Base-by-base conservation (phyloP, 192 early-diverging fungal genomes). In the Coemansia sp. region DNA sequence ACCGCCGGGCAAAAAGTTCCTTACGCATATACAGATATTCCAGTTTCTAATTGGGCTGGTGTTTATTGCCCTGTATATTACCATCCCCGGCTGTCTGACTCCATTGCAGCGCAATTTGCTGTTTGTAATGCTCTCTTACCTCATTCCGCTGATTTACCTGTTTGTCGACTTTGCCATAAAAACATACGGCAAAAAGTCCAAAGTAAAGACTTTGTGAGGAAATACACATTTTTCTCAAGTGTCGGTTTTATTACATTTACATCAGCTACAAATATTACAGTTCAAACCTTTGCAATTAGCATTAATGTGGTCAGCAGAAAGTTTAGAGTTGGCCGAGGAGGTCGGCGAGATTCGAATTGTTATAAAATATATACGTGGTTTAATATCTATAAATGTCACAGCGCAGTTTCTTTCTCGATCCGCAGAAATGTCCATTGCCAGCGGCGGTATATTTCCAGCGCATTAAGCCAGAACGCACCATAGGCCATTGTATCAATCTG, bases 401-500 rank as follows among this genome's bases (percentile, higher is more conserved):
- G 20, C 0, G 65, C 78, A 2, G 68, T 65, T 38, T 81, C 79
- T 49, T 76, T 76, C 73, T 99, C 97, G 26, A 97, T 68, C 29
- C 96, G 79, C 69, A 99, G 90, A 57, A 96, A 91, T 0, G 94
- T 89, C 97, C 97, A 99, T 51, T 96, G 82, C 91, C 94, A 98
- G 39, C 96, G 83, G 35, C 95, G 68, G 20, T 88, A 61, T 8
- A 99, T 84, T 74, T 98, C 95, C 4, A 96, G 66, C 14, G 85
- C 64, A 58, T 92, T 92, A 65, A 97, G 79, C 63, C 86, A 82
- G 53, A 96, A 84, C 9, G 92, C 89, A 16, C 89, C 78, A 26
- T 83, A 87, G 41, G 90, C 82, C 57, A 94, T 70, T 29, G 83
- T 61, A 41, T 88, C 83, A 35, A 90, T 85, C 50, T 76, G 78